A percentile compares a stretch with the other conserved stretches of the same genome.
Evolutionary conservation across 31 red algal genomes (phyloP).

Genomic region (Odonthalia washingtoniensis): DNA sequence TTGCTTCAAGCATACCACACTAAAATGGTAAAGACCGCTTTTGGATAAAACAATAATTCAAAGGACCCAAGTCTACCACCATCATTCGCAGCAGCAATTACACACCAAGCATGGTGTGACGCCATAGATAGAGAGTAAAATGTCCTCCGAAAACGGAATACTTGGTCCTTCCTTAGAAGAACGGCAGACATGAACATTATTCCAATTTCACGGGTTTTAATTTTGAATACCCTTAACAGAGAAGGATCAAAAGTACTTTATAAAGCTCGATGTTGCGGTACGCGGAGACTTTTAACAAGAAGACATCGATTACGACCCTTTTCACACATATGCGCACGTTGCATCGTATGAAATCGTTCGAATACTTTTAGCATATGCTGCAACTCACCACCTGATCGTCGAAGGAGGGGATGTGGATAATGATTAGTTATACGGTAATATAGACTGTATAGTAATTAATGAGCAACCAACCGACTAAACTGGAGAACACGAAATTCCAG

Average conservation of each 20-base stretch:
- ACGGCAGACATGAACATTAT: slow-evolving; percentile 5
- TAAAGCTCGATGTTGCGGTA: slow-evolving; percentile 40
- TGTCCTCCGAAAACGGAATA: background rate
- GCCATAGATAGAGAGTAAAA: background rate
- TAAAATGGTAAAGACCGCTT: background rate
- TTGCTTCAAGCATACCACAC: background rate
- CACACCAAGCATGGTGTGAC: background rate
- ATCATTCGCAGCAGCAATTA: background rate
- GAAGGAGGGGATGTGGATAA: slow-evolving; percentile 51
- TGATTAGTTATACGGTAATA: slow-evolving; percentile 33
- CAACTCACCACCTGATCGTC: slow-evolving; percentile 17
- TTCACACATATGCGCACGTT: slow-evolving; percentile 38
- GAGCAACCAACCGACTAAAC: slow-evolving; percentile 51
- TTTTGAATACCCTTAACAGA: slow-evolving; percentile 7
- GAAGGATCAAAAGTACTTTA: slow-evolving; percentile 25
- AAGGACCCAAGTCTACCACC: background rate
- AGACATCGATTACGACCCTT: slow-evolving; percentile 41
- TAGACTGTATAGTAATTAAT: slow-evolving; percentile 12
- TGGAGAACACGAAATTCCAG: slow-evolving; percentile 13
- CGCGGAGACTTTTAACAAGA: slow-evolving; percentile 31
- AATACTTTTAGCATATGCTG: slow-evolving; percentile 44
- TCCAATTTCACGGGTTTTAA: slow-evolving; percentile 29
- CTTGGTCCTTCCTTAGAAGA: background rate
- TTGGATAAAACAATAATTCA: background rate
- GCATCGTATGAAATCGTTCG: slow-evolving; percentile 48